Conservation (phyloP, 345 rosid species). For the Dovyalis caffra region DNA sequence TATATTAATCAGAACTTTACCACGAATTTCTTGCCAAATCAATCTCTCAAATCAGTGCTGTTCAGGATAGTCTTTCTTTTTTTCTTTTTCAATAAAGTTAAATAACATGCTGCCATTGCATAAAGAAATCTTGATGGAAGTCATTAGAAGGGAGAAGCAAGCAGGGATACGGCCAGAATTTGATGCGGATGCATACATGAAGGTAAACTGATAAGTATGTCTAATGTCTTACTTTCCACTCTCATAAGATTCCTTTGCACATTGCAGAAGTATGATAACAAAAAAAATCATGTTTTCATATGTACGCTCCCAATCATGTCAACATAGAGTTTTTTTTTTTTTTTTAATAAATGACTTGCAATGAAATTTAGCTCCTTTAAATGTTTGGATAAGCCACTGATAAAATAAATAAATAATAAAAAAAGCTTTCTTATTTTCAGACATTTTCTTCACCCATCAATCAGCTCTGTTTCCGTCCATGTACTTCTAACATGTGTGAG, state of each 20-base stretch:
- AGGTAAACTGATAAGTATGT: constrained; percentile 15
- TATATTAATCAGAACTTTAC: background rate
- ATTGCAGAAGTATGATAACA: too few relatives aligned
- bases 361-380: too few relatives aligned
- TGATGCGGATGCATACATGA: constrained; percentile 42
- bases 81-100: too few relatives aligned
- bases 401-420: too few relatives aligned
- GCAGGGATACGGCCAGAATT: constrained; percentile 34
- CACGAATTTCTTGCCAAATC: background rate
- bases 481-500: background rate
- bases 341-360: too few relatives aligned
- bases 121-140: constrained; percentile 26
- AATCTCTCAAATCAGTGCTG: background rate
- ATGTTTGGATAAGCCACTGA: too few relatives aligned
- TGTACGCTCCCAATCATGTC: too few relatives aligned
- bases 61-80: background rate
- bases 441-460: too few relatives aligned
- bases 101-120: background rate
- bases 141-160: constrained; percentile 30
- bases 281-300: background rate
- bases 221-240: too few relatives aligned
- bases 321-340: constrained; percentile 3
- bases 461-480: background rate
- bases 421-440: too few relatives aligned
- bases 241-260: too few relatives aligned